phyloP scores from a whole-genome alignment of 2,329 filamentous ascomycete genomes.

The Aspergillus sp. region DNA sequence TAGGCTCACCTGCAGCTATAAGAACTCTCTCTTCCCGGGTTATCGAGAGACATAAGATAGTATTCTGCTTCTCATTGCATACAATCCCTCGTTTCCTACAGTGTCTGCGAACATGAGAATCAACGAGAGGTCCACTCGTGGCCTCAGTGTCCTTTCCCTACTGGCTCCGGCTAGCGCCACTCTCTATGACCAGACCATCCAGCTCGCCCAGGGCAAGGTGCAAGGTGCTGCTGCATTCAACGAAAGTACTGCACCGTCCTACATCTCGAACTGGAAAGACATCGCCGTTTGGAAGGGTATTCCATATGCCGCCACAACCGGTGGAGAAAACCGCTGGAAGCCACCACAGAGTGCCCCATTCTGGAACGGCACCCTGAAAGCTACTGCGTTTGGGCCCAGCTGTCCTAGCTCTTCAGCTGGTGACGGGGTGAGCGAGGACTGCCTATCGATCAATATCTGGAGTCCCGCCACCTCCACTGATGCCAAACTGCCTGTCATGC shows the following conservation, averaged over 20 bases:
- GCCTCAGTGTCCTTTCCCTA: not conserved
- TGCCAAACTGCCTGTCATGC: not conserved
- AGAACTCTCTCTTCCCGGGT: no score
- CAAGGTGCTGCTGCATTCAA: not conserved
- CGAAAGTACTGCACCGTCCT: not conserved
- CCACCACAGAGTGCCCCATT: not conserved
- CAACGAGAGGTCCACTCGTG: not conserved
- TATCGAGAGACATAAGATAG: no score
- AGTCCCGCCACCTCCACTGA: not conserved
- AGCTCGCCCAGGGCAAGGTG: not conserved
- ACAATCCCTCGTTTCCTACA: no score
- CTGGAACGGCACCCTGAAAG: not conserved
- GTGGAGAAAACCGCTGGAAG: not conserved
- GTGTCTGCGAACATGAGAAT: not conserved
- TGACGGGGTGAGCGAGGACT: not conserved
- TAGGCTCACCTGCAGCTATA: no score
- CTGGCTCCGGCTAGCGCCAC: not conserved
- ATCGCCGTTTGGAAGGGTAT: slow-evolving; percentile 1
- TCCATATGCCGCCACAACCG: not conserved
- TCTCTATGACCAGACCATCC: not conserved
- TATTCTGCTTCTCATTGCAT: no score
- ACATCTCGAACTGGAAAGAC: not conserved
- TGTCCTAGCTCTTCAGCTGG: not conserved
- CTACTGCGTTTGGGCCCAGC: not conserved
- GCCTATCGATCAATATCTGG: not conserved